These are phyloP conservation scores for Hebeloma cylindrosporum DNA, from an alignment of 768 basidiomycete species.

Conservation along the genomic window DNA sequence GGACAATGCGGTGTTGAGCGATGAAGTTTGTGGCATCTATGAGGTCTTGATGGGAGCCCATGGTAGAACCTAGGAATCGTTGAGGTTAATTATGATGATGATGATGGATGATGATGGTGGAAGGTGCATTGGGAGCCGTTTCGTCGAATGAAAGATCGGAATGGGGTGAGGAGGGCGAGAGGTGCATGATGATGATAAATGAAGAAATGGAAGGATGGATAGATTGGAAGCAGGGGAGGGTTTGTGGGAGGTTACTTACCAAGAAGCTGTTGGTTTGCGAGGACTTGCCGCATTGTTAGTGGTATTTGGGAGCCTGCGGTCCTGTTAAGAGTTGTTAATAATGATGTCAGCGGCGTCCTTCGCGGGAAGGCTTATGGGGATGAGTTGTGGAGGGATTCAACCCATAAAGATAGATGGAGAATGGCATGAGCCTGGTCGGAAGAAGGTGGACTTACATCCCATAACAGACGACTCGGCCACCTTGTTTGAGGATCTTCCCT, in stretches of 20 bases:
- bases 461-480: conserved; percentile 62
- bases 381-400: too few species aligned
- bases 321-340: conserved; percentile 38
- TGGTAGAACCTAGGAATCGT: conserved; percentile 73
- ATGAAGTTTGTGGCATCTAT: conserved; percentile 71
- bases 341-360: too few species aligned
- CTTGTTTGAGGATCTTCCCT: conserved; percentile 50
- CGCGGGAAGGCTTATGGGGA: too few species aligned
- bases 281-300: conserved; percentile 77
- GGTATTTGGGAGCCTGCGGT: conserved; percentile 57
- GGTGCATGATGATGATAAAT: not conserved
- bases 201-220: not conserved
- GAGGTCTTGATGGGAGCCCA: conserved; percentile 80
- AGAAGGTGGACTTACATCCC: conserved; percentile 52
- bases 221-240: conserved; percentile 1
- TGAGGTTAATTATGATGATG: too few species aligned
- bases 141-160: not conserved
- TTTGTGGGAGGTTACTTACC: conserved; percentile 43
- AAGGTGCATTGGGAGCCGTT: too few species aligned
- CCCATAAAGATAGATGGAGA: conserved; percentile 11
- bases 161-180: not conserved
- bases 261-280: conserved; percentile 71
- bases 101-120: too few species aligned
- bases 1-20: conserved; percentile 61
- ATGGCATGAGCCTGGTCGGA: not conserved